Evolutionary conservation across 176 grass and related monocot species (phyloP).

Genomic region (Luzula sylvatica): DNA sequence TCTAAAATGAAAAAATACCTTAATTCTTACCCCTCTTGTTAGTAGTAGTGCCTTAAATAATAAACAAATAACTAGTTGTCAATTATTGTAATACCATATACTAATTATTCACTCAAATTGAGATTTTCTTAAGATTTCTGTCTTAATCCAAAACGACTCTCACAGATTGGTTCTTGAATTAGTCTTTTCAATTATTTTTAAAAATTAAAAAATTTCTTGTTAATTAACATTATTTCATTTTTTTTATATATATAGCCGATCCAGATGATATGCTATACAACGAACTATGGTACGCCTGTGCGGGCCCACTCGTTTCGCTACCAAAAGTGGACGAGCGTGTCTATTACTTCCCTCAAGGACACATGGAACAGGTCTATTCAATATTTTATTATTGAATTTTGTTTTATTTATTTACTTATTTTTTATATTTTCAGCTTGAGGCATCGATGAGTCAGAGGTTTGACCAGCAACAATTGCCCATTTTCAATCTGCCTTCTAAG

Average conservation of each 20-base stretch:
- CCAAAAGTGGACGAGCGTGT: conserved; percentile 60
- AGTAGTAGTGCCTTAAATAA: too few species aligned
- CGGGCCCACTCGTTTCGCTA: conserved; percentile 64
- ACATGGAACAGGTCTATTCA: conserved; percentile 84
- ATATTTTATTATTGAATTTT: background rate
- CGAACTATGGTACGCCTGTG: conserved; percentile 90
- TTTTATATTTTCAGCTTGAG: conserved; percentile 56
- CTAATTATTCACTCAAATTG: background rate
- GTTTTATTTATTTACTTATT: background rate
- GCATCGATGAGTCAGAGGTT: conserved; percentile 74
- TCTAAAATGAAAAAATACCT: too few species aligned
- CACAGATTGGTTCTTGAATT: conserved; percentile 6
- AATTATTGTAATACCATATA: too few species aligned
- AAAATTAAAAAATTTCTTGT: background rate
- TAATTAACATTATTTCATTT: background rate
- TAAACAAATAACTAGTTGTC: too few species aligned
- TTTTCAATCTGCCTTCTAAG: conserved; percentile 71
- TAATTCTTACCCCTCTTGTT: too few species aligned
- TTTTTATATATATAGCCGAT: conserved; percentile 9
- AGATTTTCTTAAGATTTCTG: conserved; percentile 8
- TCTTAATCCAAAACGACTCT: background rate
- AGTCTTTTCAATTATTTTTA: background rate
- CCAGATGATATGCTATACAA: conserved; percentile 35
- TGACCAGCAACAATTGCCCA: conserved; percentile 58
- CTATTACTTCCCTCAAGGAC: conserved; percentile 96